Conservation (phyloP, 2,329 filamentous ascomycete species). For the Neobulgaria alba region DNA sequence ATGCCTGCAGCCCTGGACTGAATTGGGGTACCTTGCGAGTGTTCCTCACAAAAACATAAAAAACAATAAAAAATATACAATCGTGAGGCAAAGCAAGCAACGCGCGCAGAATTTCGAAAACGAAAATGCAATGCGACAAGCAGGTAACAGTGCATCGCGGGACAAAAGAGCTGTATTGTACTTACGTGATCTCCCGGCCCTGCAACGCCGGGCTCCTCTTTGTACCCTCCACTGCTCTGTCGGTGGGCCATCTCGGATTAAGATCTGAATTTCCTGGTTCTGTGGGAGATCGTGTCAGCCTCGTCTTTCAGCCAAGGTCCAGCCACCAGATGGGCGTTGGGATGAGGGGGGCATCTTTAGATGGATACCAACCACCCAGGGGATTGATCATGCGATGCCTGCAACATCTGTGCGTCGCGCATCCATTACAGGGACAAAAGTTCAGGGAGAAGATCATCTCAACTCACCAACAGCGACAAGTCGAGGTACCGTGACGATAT, state of each 20-base stretch:
- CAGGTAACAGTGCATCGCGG: not conserved
- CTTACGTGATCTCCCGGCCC: constrained; percentile 34
- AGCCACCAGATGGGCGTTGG: constrained; percentile 10
- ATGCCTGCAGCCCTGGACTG: constrained; percentile 2
- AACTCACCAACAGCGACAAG: constrained; percentile 12
- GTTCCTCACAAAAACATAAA: constrained; percentile 2
- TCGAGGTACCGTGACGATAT: constrained; percentile 1
- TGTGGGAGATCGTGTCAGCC: constrained; percentile 9
- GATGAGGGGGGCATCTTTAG: constrained; percentile 1
- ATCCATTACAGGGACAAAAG: constrained; percentile 6
- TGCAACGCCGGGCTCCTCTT: constrained; percentile 35
- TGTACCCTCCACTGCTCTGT: constrained; percentile 31
- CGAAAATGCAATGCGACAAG: too few species aligned
- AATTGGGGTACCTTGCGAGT: constrained; percentile 18
- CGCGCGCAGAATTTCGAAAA: not conserved
- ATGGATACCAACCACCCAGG: constrained; percentile 5
- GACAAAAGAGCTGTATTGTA: not conserved
- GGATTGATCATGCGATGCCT: constrained; percentile 13
- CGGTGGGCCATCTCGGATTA: constrained; percentile 25
- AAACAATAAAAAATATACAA: constrained; percentile 8
- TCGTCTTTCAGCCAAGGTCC: not conserved
- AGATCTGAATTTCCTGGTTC: constrained; percentile 6
- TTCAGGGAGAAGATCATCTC: constrained; percentile 6
- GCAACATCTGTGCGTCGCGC: constrained; percentile 15
- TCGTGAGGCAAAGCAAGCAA: not conserved